Percentiles rank a stretch among this genome's conserved stretches.
Conservation (phyloP, 139 green algal species). For the Pseudopediastrum boryanum region DNA sequence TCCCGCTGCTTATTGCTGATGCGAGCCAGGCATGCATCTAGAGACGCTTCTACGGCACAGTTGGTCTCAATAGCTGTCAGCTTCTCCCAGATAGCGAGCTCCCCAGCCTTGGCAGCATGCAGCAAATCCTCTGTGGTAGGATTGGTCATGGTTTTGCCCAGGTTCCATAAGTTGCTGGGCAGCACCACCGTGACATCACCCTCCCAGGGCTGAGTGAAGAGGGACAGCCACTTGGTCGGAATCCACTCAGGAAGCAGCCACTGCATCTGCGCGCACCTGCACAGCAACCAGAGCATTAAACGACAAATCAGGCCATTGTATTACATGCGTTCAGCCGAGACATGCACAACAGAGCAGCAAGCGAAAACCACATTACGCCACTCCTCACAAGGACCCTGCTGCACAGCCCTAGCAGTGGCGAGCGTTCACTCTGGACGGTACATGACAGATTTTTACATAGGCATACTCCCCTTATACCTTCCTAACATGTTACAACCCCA, state of each 20-base stretch:
- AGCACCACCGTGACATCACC: slow-evolving; percentile 93
- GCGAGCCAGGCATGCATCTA: slow-evolving; percentile 82
- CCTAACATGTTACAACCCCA: too few species aligned
- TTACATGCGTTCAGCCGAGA: too few species aligned
- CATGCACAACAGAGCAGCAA: too few species aligned
- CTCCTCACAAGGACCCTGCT: too few species aligned
- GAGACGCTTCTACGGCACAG: slow-evolving; percentile 87
- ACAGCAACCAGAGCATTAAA: not conserved
- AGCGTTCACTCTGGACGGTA: too few species aligned
- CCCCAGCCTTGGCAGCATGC: slow-evolving; percentile 57
- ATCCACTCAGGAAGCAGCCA: slow-evolving; percentile 75
- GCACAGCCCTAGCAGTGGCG: too few species aligned
- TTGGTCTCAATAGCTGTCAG: slow-evolving; percentile 90
- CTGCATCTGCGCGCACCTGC: slow-evolving; percentile 78
- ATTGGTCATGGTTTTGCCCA: slow-evolving; percentile 81
- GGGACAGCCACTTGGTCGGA: slow-evolving; percentile 66
- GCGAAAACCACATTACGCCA: too few species aligned
- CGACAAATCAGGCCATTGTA: too few species aligned
- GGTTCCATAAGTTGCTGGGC: slow-evolving; percentile 63
- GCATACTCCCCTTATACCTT: too few species aligned
- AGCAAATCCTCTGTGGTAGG: slow-evolving; percentile 67
- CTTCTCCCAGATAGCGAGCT: slow-evolving; percentile 86
- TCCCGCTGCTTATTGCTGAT: slow-evolving; percentile 53
- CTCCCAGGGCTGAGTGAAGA: slow-evolving; percentile 91
- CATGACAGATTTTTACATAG: too few species aligned